These are phyloP conservation scores for Anthracocystis walkeri DNA, from an alignment of 1,284 basidiomycete species.

Conservation along the genomic window DNA sequence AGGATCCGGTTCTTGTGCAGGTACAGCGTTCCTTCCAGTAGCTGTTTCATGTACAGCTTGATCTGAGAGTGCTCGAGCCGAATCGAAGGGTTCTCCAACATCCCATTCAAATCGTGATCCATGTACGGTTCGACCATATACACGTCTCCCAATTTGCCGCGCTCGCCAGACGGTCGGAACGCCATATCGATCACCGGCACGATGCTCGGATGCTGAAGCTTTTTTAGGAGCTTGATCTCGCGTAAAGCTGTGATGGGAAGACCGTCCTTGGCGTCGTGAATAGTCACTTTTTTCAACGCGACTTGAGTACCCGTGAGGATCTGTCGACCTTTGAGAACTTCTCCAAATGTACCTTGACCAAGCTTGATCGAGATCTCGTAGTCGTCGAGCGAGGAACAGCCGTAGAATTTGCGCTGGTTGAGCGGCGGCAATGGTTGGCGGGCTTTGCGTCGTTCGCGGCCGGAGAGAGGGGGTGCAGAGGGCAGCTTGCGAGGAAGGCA, in stretches of 20 bases:
- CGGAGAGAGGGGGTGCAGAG: conserved; percentile 6
- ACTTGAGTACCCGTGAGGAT: conserved; percentile 76
- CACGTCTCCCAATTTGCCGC: conserved; percentile 74
- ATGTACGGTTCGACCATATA: conserved; percentile 99
- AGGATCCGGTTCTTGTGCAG: conserved; percentile 97
- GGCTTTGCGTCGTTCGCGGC: conserved; percentile 38
- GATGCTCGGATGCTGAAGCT: conserved; percentile 84
- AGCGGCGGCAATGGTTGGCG: conserved; percentile 48
- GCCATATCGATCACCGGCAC: conserved; percentile 94
- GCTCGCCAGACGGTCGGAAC: conserved; percentile 63
- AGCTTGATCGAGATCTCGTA: conserved; percentile 66
- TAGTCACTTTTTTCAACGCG: conserved; percentile 91
- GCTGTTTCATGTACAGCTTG: conserved; percentile 95
- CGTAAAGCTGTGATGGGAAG: conserved; percentile 95
- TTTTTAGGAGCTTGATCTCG: conserved; percentile 98
- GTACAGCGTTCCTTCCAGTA: conserved; percentile 92
- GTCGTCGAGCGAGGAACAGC: conserved; percentile 61
- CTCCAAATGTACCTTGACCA: conserved; percentile 67
- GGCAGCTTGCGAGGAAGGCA: conserved; percentile 32
- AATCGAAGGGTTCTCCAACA: conserved; percentile 75
- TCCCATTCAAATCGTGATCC: conserved; percentile 97
- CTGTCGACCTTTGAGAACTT: conserved; percentile 69
- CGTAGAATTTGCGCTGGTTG: conserved; percentile 57
- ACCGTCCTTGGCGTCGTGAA: conserved; percentile 96
- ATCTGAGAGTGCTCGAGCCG: conserved; percentile 74